Evolutionary conservation across 345 rosid genomes (phyloP), one percentile per base, ranked within the genome.

Genomic region (Citrus sp.): DNA sequence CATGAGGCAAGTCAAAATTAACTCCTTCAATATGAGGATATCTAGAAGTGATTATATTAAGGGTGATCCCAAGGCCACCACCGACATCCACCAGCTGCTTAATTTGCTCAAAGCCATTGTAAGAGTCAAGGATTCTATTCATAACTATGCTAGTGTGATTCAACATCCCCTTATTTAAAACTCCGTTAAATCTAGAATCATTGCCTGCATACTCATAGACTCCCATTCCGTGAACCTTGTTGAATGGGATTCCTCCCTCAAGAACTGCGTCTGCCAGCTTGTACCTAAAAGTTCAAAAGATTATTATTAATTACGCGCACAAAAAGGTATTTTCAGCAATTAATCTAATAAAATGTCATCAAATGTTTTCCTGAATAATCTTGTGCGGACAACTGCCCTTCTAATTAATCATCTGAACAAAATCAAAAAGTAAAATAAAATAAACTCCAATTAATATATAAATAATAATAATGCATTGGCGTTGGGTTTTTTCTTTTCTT

Each of bases 181-280:
- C 85, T 59, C 84, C 83, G 65, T 87, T 90, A 74, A 92, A 85
- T 78, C 86, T 85, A 6, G 84, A 80, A 79, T 92, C 90, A 21
- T 40, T 80, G 0, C 84, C 84, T 58, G 83, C 79, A 59, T 89
- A 89, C 68, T 88, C 91, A 6, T 38, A 82, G 70, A 38, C 5
- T 13, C 84, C 75, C 88, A 80, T 86, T 63, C 97, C 93, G 75
- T 93, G 86, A 0, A 87, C 92, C 25, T 84, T 89, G 34, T 89
- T 84, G 80, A 93, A 93, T 40, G 90, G 88, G 79, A 85, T 85
- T 27, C 93, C 93, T 77, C 92, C 91, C 37, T 87, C 87, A 28
- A 88, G 58, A 49, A 92, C 77, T 37, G 90, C 87, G 28, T 88
- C 88, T 78, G 88, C 86, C 79, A 89, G 13, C 46, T 86, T 22